Evolutionary conservation across 805 yeast genomes (phyloP), one percentile per base, ranked within the genome.

Genomic region (Candida odintsovae): DNA sequence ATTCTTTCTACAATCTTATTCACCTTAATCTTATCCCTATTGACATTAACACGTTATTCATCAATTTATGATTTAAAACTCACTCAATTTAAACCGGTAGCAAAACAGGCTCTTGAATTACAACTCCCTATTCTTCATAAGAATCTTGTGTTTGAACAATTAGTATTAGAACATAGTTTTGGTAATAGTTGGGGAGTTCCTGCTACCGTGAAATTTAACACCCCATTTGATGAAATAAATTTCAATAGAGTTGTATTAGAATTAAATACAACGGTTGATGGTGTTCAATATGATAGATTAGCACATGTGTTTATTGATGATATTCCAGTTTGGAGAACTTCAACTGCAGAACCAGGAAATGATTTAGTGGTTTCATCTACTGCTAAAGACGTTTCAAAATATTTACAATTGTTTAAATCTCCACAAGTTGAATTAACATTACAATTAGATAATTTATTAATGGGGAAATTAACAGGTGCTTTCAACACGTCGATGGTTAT

Each of bases 321-420:
- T 28, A 69, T 74, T 15, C 86, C 86, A 51, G 67, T 88, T 36
- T 88, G 96, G 95, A 76, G 96, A 64, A 81, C 88, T 1, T 83
- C 92, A 3, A 89, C 96, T 3, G 80, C 86, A 15, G 96, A 88
- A 64, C 96, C 96, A 1, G 75, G 76, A 47, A 64, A 82, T 55
- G 59, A 57, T 13, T 54, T 66, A 2, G 74, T 76, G 10, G 76
- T 70, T 52, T 77, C 85, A 22, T 56, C 63, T 5, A 66, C 74
- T 45, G 67, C 73, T 26, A 87, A 85, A 59, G 96, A 89, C 59
- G 74, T 86, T 1, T 72, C 90, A 2, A 61, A 67, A 15, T 86
- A 77, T 58, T 55, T 71, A 8, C 52, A 67, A 0, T 61, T 87
- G 29, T 85, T 88, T 61, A 51, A 62, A 31, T 43, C 53, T 5